A percentile compares a stretch with the other conserved stretches of the same genome.
phyloP scores from a whole-genome alignment of 2,329 filamentous ascomycete genomes.

The Epichloe sibirici region DNA sequence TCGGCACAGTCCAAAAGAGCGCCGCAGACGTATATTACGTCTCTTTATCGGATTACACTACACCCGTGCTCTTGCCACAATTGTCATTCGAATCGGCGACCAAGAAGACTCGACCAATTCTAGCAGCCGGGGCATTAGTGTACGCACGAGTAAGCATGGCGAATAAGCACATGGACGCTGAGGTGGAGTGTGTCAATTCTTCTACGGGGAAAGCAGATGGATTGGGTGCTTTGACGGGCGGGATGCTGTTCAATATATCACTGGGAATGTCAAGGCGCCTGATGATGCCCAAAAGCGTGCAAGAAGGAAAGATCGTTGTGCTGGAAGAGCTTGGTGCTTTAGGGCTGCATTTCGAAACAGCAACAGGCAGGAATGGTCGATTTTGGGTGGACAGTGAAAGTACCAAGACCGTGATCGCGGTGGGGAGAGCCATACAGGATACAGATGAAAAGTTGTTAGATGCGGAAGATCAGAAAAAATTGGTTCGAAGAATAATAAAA shows the following conservation, averaged over 20 bases:
- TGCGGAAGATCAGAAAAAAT: constrained; percentile 55
- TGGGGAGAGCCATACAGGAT: constrained; percentile 66
- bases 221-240: constrained; percentile 68
- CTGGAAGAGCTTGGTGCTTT: constrained; percentile 66
- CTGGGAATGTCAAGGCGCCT: constrained; percentile 71
- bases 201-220: constrained; percentile 82
- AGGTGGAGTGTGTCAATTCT: constrained; percentile 80
- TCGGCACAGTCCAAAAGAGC: constrained; percentile 71
- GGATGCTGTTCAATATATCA: constrained; percentile 77
- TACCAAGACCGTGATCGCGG: constrained; percentile 58
- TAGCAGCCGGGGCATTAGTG: constrained; percentile 64
- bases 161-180: constrained; percentile 74
- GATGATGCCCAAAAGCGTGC: constrained; percentile 50
- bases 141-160: constrained; percentile 76
- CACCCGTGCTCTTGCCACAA: constrained; percentile 63
- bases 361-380: constrained; percentile 82
- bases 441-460: constrained; percentile 58
- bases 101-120: constrained; percentile 78
- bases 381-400: constrained; percentile 82
- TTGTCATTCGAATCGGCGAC: constrained; percentile 87
- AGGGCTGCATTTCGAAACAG: constrained; percentile 82
- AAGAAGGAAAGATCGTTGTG: constrained; percentile 55
- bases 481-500: constrained; percentile 55
- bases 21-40: constrained; percentile 71
- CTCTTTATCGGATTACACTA: constrained; percentile 53